Evolutionary conservation across 2,329 filamentous ascomycete species (phyloP), one percentile per base, ranked within the genome.

Genomic region (Drechmeria coniospora): DNA sequence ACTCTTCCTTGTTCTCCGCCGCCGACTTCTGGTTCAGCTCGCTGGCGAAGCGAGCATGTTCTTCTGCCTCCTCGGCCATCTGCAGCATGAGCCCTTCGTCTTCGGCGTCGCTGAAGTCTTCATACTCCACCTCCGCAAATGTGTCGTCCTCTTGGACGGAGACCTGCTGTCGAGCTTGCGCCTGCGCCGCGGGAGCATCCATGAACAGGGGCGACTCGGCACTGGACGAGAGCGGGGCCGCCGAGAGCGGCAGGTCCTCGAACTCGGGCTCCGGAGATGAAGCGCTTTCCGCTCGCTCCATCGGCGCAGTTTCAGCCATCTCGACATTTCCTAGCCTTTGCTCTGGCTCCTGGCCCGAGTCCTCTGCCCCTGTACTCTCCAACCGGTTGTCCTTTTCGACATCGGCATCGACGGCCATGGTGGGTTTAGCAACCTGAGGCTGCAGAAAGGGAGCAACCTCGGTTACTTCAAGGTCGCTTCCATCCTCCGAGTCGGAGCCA

Each of bases 11-110:
- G 39, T 78, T 82, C 40, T 86, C 71, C 4, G 61, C 57, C 12
- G 72, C 65, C 0, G 77, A 65, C 37, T 79, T 79, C 44, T 80
- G 69, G 50, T 92, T 93, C 8, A 98, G 64, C 25, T 79, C 74
- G 37, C 80, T 86, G 2, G 86, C 83, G 46, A 98, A 98, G 5
- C 87, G 75, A 4, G 81, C 84, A 45, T 98, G 87, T 43, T 94
- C 90, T 54, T 93, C 82, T 1, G 80, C 82, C 61, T 98, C 92
- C 15, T 78, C 72, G 0, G 83, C 86, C 41, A 98, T 73, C 39
- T 87, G 83, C 6, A 70, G 72, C 31, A 95, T 67, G 6, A 98
- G 64, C 40, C 93, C 84, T 46, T 86, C 86, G 36, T 95, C 87
- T 51, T 93, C 90, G 0, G 83, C 79, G 37, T 95, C 87, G 19